Evolutionary conservation across 2,329 filamentous ascomycete species (phyloP), one percentile per base, ranked within the genome.

Genomic region (Fusarium nurragi): DNA sequence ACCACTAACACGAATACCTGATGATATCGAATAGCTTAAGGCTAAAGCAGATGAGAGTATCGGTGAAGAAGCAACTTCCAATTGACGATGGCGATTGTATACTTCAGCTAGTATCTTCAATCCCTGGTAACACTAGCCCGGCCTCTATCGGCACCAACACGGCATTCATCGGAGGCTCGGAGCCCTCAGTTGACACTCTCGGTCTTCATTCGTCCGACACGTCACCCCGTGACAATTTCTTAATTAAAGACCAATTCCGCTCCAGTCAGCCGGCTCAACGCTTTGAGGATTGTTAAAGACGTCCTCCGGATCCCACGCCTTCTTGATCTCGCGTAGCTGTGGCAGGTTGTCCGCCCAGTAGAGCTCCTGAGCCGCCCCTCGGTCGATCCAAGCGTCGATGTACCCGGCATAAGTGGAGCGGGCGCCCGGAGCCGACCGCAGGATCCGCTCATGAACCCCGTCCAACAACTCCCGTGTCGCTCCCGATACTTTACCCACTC

Each of bases 381-480:
- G 72, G n/a, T 72, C 55, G 30, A 88, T 70, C 6, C 73, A 73
- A 3, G 81, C 81, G 69, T 90, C 87, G 4, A 90, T 83, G 64
- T 90, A 90, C 3, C 87, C 88, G 0, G 87, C 82, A 72, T 90
- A 90, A 1, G 85, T 83, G 12, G 83, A 83, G 41, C 80, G 74
- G 0, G 77, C 77, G 4, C 76, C 72, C 2, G 60, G 66, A 37
- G 61, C 66, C 46, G 54, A 57, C 37, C 34, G 48, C 32, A 73
- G 71, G 34, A 86, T 79, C 25, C 68, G 77, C 13, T 75, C 60
- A 69, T 87, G 82, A 41, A 90, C 77, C 7, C 81, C 82, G 16
- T 78, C 75, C 36, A 88, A 71, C 51, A 89, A 88, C 1, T 75
- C 67, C 52, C 77, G 80, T 3, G 83, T 85, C 13, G 75, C 77